Percentiles rank a stretch among this genome's conserved stretches.
phyloP scores from a whole-genome alignment of 2,329 filamentous ascomycete species.

The Scedosporium apiospermum region DNA sequence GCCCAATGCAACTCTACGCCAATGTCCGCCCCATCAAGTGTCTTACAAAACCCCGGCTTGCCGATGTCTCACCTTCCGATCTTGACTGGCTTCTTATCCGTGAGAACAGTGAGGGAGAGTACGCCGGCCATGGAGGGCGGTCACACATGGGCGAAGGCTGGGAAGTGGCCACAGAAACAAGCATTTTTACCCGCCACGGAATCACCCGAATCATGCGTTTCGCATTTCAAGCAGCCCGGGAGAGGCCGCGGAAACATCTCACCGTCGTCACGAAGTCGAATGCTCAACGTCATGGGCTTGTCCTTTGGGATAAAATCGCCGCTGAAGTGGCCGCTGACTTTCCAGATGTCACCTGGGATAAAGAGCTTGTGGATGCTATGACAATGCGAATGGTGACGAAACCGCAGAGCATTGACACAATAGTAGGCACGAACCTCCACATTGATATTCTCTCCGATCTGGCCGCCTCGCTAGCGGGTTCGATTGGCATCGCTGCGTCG shows the following conservation, averaged over 20 bases:
- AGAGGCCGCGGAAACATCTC: conserved; percentile 45
- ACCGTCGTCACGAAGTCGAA: conserved; percentile 59
- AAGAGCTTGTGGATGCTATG: conserved; percentile 52
- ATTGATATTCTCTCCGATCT: conserved; percentile 59
- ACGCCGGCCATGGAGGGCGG: conserved; percentile 52
- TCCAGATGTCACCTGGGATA: conserved; percentile 49
- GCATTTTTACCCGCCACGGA: conserved; percentile 51
- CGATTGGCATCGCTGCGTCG: conserved; percentile 59
- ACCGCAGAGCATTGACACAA: conserved; percentile 48
- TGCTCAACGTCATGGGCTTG: conserved; percentile 57
- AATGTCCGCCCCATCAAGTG: conserved; percentile 55
- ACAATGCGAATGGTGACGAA: conserved; percentile 46
- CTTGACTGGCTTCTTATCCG: conserved; percentile 58
- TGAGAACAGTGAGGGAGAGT: conserved; percentile 58
- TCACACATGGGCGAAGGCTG: conserved; percentile 46
- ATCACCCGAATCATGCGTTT: conserved; percentile 54
- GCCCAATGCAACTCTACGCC: conserved; percentile 55
- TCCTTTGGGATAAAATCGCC: conserved; percentile 57
- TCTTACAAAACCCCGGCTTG: background rate
- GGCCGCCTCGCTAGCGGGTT: conserved; percentile 57
- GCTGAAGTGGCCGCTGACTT: conserved; percentile 45
- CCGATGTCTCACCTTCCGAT: conserved; percentile 40
- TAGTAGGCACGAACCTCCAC: conserved; percentile 53
- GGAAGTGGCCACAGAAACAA: conserved; percentile 52
- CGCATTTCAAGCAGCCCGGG: conserved; percentile 45